Evolutionary conservation across 2,329 filamentous ascomycete species (phyloP), one percentile per base, ranked within the genome.

Genomic region (Colletotrichum siamense): DNA sequence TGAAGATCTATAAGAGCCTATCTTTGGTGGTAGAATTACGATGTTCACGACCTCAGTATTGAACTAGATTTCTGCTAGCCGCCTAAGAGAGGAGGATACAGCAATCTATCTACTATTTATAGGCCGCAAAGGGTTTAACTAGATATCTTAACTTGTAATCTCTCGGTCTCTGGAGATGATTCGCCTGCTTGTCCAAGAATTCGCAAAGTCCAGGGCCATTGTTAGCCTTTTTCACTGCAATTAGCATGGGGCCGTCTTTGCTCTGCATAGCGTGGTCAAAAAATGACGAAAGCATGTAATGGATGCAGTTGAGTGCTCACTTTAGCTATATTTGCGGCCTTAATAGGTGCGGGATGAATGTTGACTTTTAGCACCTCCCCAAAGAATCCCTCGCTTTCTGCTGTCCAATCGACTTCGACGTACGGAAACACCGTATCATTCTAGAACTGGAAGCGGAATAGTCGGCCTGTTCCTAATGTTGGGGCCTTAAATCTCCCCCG

Each of bases 11-110:
- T 13, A 2, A 2, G 3, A 49, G 32, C 24, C 26, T 12, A 15
- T 26, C 2, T 2, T 16, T 9, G 3, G 15, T 32, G 7, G 44
- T 15, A 49, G 59, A 28, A 6, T 9, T 8, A 4, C 49, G 7
- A 16, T 26, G 7, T 3, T 32, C n/a, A 9, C 13, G 13, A 30
- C 7, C 2, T 65, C 49, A 76, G 44, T 32, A 39, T n/a, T 76
- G 4, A 26, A 6, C 24, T 22, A 76, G 28, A 26, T 69, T 76
- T n/a, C 74, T 61, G 1, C 65, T 59, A 7, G 36, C 26, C 16
- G 74, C 70, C 74, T 61, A 76, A 2, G 65, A 59, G 10, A 76
- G 69, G 13, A 67, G 26, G 6, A 76, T 18, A 9, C 64, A 69
- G 10, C 39, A 24, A 39, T 73, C 65, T 15, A 1, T 16, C 6